These are phyloP conservation scores for Dactylis glomerata DNA, from an alignment of 176 grass and related monocot genomes.

Conservation along the genomic window DNA sequence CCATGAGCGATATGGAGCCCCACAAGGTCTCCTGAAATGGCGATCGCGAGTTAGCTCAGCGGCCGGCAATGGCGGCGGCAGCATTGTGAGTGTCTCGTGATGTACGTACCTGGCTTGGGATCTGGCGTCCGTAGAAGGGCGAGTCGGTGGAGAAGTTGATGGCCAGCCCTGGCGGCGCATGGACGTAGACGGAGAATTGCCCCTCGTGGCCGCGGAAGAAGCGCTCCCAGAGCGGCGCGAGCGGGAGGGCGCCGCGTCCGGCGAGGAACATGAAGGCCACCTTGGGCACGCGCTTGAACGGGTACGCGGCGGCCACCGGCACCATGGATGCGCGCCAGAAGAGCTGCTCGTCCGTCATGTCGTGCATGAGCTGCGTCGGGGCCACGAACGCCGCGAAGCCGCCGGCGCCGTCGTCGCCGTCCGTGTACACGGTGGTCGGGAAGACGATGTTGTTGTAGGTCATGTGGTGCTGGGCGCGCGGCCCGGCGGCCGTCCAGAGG, in stretches of 20 bases:
- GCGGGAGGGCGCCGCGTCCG: conserved; percentile 47
- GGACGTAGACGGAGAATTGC: conserved; percentile 73
- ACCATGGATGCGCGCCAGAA: conserved; percentile 81
- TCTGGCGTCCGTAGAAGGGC: conserved; percentile 69
- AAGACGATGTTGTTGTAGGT: conserved; percentile 15
- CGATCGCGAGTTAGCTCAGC: neutral
- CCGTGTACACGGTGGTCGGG: conserved; percentile 9
- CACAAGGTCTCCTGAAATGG: conserved; percentile 43
- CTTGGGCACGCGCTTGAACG: conserved; percentile 72
- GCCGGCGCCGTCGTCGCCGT: neutral
- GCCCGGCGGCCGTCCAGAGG: conserved; percentile 47
- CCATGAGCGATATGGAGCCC: conserved; percentile 74
- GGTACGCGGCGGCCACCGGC: conserved; percentile 47
- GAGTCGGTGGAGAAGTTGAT: conserved; percentile 60
- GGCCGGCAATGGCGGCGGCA: neutral
- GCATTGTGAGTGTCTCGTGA: neutral
- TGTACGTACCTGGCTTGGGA: conserved; percentile 72
- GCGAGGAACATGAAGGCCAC: conserved; percentile 86
- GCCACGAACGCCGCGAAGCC: conserved; percentile 55
- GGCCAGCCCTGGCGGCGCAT: conserved; percentile 48
- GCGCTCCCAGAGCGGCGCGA: conserved; percentile 79
- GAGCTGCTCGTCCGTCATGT: conserved; percentile 78
- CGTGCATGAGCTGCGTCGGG: conserved; percentile 66
- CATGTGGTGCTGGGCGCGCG: neutral
- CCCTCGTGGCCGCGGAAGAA: conserved; percentile 74